phyloP scores from a whole-genome alignment of 352 stramenopile genomes.

The Pythium aquatile region DNA sequence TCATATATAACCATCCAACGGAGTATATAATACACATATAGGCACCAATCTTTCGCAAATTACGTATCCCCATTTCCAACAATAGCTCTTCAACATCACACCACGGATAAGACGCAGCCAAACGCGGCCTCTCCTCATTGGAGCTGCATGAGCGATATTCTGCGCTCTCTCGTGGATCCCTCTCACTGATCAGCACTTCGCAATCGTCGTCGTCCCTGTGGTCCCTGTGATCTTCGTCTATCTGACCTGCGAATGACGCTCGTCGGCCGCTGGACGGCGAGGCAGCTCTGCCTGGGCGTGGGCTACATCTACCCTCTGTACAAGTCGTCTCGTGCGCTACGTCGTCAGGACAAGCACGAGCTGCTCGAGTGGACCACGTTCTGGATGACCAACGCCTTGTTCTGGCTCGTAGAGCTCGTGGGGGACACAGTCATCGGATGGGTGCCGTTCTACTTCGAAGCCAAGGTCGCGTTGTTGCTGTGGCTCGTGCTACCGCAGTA shows the following conservation, averaged over 20 bases:
- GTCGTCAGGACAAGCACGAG: conserved; percentile 42
- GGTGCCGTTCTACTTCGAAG: conserved; percentile 73
- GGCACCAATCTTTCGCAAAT: background rate
- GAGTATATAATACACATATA: background rate
- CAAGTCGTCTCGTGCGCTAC: conserved; percentile 49
- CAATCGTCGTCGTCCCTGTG: background rate
- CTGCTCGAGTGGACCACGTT: conserved; percentile 65
- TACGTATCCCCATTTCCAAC: background rate
- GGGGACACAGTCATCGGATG: conserved; percentile 54
- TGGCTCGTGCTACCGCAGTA: conserved; percentile 70
- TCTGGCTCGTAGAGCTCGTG: conserved; percentile 57
- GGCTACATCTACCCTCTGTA: conserved; percentile 68
- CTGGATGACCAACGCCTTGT: conserved; percentile 64
- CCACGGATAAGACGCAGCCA: background rate
- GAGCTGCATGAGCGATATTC: background rate
- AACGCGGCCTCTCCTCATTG: background rate
- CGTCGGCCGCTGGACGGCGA: conserved; percentile 43
- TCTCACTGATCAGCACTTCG: background rate
- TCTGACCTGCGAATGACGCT: conserved; percentile 39
- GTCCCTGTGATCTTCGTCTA: too few species aligned
- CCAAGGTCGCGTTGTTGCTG: conserved; percentile 64
- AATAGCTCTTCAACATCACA: conserved; percentile 11
- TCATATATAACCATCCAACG: background rate
- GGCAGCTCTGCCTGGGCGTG: conserved; percentile 53
- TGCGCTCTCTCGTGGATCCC: background rate